Evolutionary conservation across 495 filamentous ascomycete genomes (phyloP), one percentile per base, ranked within the genome.

Genomic region (Lindgomyces ingoldianus): DNA sequence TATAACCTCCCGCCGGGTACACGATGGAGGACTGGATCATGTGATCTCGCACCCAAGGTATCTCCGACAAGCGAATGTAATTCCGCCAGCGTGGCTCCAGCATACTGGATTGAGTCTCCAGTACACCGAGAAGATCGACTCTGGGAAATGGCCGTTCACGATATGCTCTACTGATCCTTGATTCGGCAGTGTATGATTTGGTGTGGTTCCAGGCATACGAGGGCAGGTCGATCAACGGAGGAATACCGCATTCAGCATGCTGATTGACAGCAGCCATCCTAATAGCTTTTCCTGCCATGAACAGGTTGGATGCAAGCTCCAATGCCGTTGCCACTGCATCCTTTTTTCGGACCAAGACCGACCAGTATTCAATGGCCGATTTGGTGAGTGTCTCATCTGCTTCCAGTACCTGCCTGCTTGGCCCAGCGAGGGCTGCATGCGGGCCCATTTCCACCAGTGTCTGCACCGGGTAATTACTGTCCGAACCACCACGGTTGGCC

Each of bases 341-440:
- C 27, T 54, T 54, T 27, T 25, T 25, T 9, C 50, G 50, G 22
- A 54, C 25, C n/a, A 54, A 18, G 22, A 30, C 27, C 8, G 50
- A 54, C 26, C n/a, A 18, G 27, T 54, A 54, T 54, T 18, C 22
- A 48, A 48, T 18, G 33, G 33, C 33, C 6, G 33, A 39, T 39
- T 39, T 39, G 33, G 33, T 14, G 33, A 39, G 33, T 39, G 33
- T 39, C 33, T 39, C 33, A 14, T 39, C 33, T 8, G 29, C 29
- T 54, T 48, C 22, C n/a, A 48, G 45, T 18, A 48, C 45, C 22
- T 48, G 45, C 45, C 22, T 48, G 21, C 86, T 65, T 3, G 86
- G 85, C 0, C 82, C 83, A 47, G 82, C 76, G 0, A 91, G 76
- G 0, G 86, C 84, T 9, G 80, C 74, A 60, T 90, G 87, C 18